phyloP scores from a whole-genome alignment of 352 stramenopile species.

The Globisporangium polare region DNA sequence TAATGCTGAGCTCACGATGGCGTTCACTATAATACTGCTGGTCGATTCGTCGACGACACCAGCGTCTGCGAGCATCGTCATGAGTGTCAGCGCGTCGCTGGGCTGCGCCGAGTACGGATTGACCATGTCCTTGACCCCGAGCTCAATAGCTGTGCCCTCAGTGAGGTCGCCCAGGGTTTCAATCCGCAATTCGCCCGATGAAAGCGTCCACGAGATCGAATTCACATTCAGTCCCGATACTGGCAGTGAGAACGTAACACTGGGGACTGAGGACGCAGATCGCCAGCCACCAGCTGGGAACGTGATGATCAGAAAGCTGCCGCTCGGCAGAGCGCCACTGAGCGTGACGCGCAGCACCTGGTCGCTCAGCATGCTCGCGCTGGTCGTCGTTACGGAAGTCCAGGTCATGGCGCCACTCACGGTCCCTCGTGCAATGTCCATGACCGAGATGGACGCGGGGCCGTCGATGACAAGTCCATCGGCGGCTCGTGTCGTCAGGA shows the following conservation, averaged over 20 bases:
- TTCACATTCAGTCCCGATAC: constrained; percentile 26
- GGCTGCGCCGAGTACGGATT: constrained; percentile 41
- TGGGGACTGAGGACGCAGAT: constrained; percentile 13
- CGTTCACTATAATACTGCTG: constrained; percentile 34
- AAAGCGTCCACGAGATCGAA: constrained; percentile 27
- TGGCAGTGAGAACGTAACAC: constrained; percentile 31
- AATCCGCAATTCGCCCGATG: constrained; percentile 25
- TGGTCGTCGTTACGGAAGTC: constrained; percentile 30
- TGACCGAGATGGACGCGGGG: constrained; percentile 36
- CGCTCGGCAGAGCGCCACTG: constrained; percentile 45
- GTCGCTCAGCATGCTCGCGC: constrained; percentile 54
- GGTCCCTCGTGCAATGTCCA: constrained; percentile 31
- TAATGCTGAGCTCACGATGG: constrained; percentile 31
- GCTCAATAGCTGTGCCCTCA: constrained; percentile 29
- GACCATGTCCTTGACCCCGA: constrained; percentile 45
- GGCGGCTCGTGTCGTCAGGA: constrained; percentile 27
- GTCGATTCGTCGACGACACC: constrained; percentile 47
- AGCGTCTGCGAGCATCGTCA: constrained; percentile 33
- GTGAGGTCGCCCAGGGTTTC: constrained; percentile 34
- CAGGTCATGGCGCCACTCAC: constrained; percentile 34
- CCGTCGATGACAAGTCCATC: constrained; percentile 48
- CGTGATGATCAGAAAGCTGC: constrained; percentile 34
- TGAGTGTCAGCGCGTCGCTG: constrained; percentile 20
- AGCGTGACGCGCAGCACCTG: constrained; percentile 38
- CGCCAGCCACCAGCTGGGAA: constrained; percentile 45